Conservation (phyloP, 768 basidiomycete species). For the Daedaleopsis sinensis region DNA sequence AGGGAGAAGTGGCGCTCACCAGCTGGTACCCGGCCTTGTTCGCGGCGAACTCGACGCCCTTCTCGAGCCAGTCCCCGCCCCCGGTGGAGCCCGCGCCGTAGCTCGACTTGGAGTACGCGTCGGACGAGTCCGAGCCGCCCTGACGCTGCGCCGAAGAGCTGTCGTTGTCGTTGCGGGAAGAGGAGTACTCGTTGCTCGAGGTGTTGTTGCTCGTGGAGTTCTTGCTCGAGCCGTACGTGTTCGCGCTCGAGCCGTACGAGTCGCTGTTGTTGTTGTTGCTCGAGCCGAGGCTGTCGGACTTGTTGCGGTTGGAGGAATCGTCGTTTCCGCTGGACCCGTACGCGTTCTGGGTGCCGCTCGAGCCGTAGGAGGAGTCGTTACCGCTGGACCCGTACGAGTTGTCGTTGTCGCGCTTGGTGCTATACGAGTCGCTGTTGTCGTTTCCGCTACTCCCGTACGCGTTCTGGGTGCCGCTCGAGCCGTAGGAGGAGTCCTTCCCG, state of each 20-base stretch:
- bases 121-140: conserved; percentile 21
- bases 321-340: conserved; percentile 14
- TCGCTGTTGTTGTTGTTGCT: conserved; percentile 2
- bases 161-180: conserved; percentile 18
- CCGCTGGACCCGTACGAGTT: conserved; percentile 7
- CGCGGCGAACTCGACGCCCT: conserved; percentile 40
- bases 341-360: conserved; percentile 10
- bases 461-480: conserved; percentile 4
- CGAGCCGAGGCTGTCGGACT: conserved; percentile 1
- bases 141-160: conserved; percentile 5
- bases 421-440: conserved; percentile 11
- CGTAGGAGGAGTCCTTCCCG: conserved; percentile 1
- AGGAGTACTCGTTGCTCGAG: conserved; percentile 31
- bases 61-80: conserved; percentile 37
- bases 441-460: too few relatives aligned
- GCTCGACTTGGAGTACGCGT: conserved; percentile 26
- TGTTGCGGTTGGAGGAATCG: conserved; percentile 4
- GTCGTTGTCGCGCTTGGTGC: conserved; percentile 12
- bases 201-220: too few relatives aligned
- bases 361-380: conserved; percentile 8
- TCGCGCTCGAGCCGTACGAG: conserved; percentile 10
- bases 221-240: conserved; percentile 19
- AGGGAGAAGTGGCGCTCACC: conserved; percentile 32
- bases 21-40: conserved; percentile 47
- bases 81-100: conserved; percentile 26